These are phyloP conservation scores for Rhodotorula sp. DNA, from an alignment of 1,284 basidiomycete species.

Conservation along the genomic window DNA sequence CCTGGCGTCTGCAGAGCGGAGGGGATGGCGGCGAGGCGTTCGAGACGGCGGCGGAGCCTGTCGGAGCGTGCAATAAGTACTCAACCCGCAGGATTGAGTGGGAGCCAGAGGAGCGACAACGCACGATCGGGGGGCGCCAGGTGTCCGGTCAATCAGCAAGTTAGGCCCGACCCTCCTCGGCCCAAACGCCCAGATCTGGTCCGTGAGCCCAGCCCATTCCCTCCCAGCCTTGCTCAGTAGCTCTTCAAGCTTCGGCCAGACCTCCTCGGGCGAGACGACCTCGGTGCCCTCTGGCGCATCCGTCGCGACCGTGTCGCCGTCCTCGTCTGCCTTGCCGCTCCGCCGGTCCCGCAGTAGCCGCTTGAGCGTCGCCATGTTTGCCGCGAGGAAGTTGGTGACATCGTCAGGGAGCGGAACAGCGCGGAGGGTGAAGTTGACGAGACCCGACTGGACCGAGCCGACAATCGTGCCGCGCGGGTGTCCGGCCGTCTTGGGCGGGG, in stretches of 20 bases:
- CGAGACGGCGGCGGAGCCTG: conserved; percentile 41
- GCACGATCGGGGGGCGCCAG: conserved; percentile 48
- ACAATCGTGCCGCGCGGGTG: conserved; percentile 76
- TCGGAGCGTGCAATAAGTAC: background rate
- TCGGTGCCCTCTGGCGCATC: conserved; percentile 50
- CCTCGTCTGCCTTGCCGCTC: conserved; percentile 45
- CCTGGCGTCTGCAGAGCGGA: conserved; percentile 37
- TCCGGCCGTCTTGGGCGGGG: conserved; percentile 72
- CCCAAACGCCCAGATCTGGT: conserved; percentile 87
- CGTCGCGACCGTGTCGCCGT: conserved; percentile 53
- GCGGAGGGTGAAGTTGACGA: conserved; percentile 80
- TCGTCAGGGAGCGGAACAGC: conserved; percentile 72
- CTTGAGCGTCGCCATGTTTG: conserved; percentile 41
- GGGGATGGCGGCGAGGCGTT: conserved; percentile 35
- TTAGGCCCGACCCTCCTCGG: conserved; percentile 85
- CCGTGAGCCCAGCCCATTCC: conserved; percentile 75
- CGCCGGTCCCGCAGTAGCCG: conserved; percentile 41
- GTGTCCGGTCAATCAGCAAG: conserved; percentile 69
- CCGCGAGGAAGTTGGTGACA: conserved; percentile 63
- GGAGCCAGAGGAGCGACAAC: conserved; percentile 16
- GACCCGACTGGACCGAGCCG: conserved; percentile 66
- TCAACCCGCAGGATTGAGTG: background rate
- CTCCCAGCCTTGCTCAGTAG: conserved; percentile 69
- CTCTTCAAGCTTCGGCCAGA: conserved; percentile 73
- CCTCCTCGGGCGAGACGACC: conserved; percentile 66